Evolutionary conservation across 305 asterid genomes (phyloP), one percentile per base, ranked within the genome.

Genomic region (Fraxinus greggii): DNA sequence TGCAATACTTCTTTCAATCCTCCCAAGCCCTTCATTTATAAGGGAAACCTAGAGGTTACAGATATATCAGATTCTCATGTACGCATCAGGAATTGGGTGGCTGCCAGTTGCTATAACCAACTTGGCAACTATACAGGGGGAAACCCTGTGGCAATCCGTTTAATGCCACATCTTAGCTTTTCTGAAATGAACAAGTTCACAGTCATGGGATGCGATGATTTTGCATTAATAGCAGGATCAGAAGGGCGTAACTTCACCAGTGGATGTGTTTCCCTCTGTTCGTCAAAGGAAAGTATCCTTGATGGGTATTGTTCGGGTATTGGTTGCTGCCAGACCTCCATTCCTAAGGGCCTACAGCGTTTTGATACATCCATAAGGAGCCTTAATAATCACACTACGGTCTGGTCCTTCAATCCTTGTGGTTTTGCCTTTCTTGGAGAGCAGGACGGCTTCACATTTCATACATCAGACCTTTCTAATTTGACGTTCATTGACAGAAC

Each of bases 321-420:
- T 12, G 90, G 89, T 4, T 88, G 90, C 38, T 85, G 89, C 81
- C 86, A 88, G 67, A 29, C 87, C 32, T 82, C 89, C 61, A 85
- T 88, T 2, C 90, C 90, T 0, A 48, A 84, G 82, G 90, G 88
- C 12, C 79, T 86, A 13, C 85, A 45, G 82, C 31, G 17, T 7
- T 38, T 38, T 38, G 38, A 5, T 35, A 35, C 38, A 4, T 5
- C 35, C 35, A 3, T 31, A 31, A 31, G 35, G 3, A 40, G 48
- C 48, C 48, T 26, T 28, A 23, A 29, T 3, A 12, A 0, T 0
- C 76, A 76, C 23, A 0, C 1, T 1, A 10, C 6, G 1, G 80
- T 31, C 61, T 29, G 40, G 8, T 21, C 75, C 33, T 82, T 85
- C 32, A 81, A 45, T 72, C 48, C 86, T 17, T 87, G 88, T 7